Base-by-base conservation (phyloP, 2,329 filamentous ascomycete genomes). In the Talaromyces atroroseus region DNA sequence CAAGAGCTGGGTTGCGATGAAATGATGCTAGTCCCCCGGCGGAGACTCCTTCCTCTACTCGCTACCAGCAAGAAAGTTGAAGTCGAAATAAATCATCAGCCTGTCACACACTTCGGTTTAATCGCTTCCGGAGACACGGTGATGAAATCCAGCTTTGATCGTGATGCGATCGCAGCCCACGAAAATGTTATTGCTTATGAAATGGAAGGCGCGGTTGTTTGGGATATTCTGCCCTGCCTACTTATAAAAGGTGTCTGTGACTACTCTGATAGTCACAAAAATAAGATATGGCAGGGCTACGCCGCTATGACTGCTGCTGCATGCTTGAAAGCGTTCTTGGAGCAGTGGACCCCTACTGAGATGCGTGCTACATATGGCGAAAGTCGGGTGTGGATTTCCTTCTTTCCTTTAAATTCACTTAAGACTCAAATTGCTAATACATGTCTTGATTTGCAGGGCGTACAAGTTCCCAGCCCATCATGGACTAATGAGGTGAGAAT, bases 211-310 rank as follows among this genome's bases (percentile, higher is more conserved):
- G 62, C 59, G 8, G 62, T 60, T 12, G 56, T 58, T 11, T 61
- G 58, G 56, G 56, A 62, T 23, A 18, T 51, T 23, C 61, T 62
- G 23, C 60, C 61, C 3, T 69, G 59, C 23, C 20, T 64, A 6
- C 44, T 64, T n/a, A 55, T 64, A 52, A 64, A 64, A 45, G 61
- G 72, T 3, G 66, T 74, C 0, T 74, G 69, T 23, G 68, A 76
- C 59, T 75, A 75, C 38, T 66, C 69, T 0, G 72, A 75, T 56
- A 68, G 69, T 23, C 72, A 74, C 56, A 73, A 73, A 53, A 69
- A 62, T 48, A 70, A 72, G 24, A 49, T 11, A 3, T 76, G 72
- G 74, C 72, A 75, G 54, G 24, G 60, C 1, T 76, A 70, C 59
- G 71, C 74, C 0, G 69, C 74, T 1, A 70, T 66, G 0, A 71